Conservation (phyloP, 2,329 filamentous ascomycete genomes). For the Trichoderma breve region DNA sequence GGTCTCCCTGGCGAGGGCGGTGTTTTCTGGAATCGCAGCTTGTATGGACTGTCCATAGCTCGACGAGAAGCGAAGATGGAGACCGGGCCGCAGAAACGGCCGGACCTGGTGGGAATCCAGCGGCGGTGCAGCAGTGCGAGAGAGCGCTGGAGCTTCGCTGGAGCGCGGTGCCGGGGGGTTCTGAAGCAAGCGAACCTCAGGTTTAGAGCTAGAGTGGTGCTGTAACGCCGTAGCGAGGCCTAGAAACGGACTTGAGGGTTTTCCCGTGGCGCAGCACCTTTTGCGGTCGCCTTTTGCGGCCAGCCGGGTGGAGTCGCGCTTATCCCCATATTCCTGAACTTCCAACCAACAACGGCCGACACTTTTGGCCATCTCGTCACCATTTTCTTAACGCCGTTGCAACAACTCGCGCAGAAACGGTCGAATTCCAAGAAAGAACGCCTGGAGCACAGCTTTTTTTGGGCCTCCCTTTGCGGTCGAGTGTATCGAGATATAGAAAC, state of each 20-base stretch:
- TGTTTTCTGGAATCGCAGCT: conserved; percentile 10
- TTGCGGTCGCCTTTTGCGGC: conserved; percentile 17
- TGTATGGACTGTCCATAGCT: neutral
- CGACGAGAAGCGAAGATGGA: neutral
- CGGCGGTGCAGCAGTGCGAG: conserved; percentile 10
- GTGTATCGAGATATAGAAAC: conserved; percentile 1
- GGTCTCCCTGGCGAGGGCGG: conserved; percentile 11
- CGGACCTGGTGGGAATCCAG: conserved; percentile 11
- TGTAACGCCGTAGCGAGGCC: neutral
- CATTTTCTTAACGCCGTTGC: neutral
- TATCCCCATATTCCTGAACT: neutral
- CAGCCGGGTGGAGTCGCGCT: conserved; percentile 8
- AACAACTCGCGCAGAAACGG: neutral
- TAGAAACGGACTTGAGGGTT: neutral
- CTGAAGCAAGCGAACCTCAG: neutral
- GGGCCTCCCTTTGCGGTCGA: neutral
- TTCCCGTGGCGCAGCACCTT: conserved; percentile 15
- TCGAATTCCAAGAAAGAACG: neutral
- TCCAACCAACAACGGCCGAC: neutral
- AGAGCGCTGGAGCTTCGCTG: neutral
- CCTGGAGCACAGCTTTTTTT: neutral
- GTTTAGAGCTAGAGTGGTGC: neutral
- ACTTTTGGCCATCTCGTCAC: neutral
- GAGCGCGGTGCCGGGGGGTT: neutral
- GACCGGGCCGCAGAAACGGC: conserved; percentile 22